Evolutionary conservation across 495 filamentous ascomycete species (phyloP).

Genomic region (Xylaria scruposa): DNA sequence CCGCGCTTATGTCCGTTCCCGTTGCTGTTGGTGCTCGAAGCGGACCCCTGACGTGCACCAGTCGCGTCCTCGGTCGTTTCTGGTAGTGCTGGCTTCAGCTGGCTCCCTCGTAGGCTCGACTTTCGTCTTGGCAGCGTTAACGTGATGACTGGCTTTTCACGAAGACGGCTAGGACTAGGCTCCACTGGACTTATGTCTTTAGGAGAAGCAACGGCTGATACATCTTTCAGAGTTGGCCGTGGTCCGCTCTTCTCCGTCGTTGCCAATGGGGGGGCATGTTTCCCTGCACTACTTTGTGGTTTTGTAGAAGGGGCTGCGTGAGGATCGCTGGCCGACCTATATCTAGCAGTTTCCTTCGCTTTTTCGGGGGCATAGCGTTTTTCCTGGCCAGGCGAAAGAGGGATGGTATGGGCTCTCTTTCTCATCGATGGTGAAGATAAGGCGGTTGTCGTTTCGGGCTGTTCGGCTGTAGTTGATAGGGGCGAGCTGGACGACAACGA

Average conservation of each 20-base stretch:
- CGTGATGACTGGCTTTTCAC: slow-evolving; percentile 15
- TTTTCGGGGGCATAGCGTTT: slow-evolving; percentile 9
- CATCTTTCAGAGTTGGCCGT: background rate
- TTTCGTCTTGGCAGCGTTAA: slow-evolving; percentile 33
- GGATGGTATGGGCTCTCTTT: slow-evolving; percentile 15
- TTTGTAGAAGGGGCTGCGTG: background rate
- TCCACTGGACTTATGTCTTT: background rate
- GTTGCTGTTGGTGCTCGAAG: background rate
- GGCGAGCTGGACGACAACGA: slow-evolving; percentile 36
- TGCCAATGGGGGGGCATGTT: background rate
- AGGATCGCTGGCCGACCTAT: background rate
- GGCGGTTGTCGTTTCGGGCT: background rate
- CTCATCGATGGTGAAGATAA: slow-evolving; percentile 3
- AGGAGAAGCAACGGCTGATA: background rate
- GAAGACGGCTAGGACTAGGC: slow-evolving; percentile 3
- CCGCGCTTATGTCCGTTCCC: slow-evolving; percentile 21
- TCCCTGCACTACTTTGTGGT: background rate
- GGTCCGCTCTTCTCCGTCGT: background rate
- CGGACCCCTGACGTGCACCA: background rate
- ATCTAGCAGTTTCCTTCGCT: background rate
- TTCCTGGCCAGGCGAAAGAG: slow-evolving; percentile 8
- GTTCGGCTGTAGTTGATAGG: slow-evolving; percentile 14
- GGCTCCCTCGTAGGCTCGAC: slow-evolving; percentile 32
- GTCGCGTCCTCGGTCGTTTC: background rate
- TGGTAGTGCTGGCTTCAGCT: background rate